Evolutionary conservation across 2,329 filamentous ascomycete species (phyloP).

Genomic region (Ophiostoma himal-ulmi): DNA sequence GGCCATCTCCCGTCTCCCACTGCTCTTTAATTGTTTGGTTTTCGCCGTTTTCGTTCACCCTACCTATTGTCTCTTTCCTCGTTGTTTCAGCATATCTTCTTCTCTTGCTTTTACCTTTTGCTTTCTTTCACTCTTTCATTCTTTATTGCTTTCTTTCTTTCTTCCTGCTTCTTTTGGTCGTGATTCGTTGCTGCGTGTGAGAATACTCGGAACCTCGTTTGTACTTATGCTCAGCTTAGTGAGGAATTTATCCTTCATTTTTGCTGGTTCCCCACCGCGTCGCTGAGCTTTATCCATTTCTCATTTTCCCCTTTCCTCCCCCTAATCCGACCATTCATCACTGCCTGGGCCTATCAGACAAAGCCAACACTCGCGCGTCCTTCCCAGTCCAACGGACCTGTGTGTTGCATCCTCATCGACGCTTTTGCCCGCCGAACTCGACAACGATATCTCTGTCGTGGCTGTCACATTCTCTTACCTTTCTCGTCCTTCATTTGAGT

Average conservation of each 20-base stretch:
- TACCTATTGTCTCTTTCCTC: neutral
- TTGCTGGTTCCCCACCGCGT: slow-evolving; percentile 17
- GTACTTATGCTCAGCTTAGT: neutral
- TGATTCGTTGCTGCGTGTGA: neutral
- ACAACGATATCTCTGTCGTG: neutral
- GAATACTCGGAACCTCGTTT: neutral
- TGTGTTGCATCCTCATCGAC: neutral
- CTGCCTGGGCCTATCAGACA: slow-evolving; percentile 4
- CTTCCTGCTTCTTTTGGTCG: neutral
- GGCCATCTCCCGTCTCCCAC: neutral
- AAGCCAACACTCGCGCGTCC: slow-evolving; percentile 16
- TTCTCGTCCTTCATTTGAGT: slow-evolving; percentile 5
- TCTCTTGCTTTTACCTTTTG: neutral
- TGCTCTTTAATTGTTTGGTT: neutral
- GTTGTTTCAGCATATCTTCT: neutral
- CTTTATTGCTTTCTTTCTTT: neutral
- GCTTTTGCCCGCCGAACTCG: neutral
- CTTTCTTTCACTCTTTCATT: neutral
- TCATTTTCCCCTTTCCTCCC: slow-evolving; percentile 18
- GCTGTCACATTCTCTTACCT: neutral
- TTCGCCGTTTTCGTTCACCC: neutral
- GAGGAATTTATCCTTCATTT: slow-evolving; percentile 12
- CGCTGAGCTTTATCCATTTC: slow-evolving; percentile 15
- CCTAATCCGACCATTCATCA: slow-evolving; percentile 1
- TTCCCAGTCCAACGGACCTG: neutral